These are phyloP conservation scores for Amanita subjunquillea DNA, from an alignment of 768 basidiomycete genomes.

Conservation along the genomic window DNA sequence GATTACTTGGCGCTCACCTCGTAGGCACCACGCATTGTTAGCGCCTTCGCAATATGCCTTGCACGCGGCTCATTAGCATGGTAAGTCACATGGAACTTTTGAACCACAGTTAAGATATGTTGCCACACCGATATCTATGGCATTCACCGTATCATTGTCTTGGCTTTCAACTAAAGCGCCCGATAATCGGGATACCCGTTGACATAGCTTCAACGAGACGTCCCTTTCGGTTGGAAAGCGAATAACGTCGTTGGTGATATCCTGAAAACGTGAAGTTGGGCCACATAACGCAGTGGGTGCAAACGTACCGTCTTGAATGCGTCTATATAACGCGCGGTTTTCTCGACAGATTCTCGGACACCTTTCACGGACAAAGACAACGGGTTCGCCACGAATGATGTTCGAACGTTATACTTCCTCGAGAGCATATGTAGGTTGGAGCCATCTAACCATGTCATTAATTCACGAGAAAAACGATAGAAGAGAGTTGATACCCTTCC, in stretches of 20 bases:
- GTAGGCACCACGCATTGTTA: constrained; percentile 39
- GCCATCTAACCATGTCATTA: constrained; percentile 40
- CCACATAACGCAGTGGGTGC: background rate
- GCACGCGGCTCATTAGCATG: constrained; percentile 25
- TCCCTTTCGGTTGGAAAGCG: constrained; percentile 32
- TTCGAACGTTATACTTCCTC: constrained; percentile 47
- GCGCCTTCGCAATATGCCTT: constrained; percentile 35
- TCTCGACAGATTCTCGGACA: constrained; percentile 37
- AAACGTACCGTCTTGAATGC: constrained; percentile 38
- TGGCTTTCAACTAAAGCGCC: constrained; percentile 53
- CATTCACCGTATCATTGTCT: constrained; percentile 8
- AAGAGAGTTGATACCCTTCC: constrained; percentile 40
- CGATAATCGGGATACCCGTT: constrained; percentile 57
- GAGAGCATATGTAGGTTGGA: constrained; percentile 49
- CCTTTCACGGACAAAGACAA: constrained; percentile 54
- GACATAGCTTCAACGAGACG: constrained; percentile 38
- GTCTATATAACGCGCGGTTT: constrained; percentile 34
- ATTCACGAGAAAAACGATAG: background rate
- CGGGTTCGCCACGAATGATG: constrained; percentile 47
- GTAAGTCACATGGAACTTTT: constrained; percentile 49
- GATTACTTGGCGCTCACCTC: constrained; percentile 30
- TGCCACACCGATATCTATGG: background rate
- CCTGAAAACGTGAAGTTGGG: constrained; percentile 19
- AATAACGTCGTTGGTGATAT: constrained; percentile 24
- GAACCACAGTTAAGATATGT: background rate